Percentiles rank a stretch among this genome's conserved stretches.
Conservation (phyloP, 805 yeast genomes). For the Candida chauliodis region DNA sequence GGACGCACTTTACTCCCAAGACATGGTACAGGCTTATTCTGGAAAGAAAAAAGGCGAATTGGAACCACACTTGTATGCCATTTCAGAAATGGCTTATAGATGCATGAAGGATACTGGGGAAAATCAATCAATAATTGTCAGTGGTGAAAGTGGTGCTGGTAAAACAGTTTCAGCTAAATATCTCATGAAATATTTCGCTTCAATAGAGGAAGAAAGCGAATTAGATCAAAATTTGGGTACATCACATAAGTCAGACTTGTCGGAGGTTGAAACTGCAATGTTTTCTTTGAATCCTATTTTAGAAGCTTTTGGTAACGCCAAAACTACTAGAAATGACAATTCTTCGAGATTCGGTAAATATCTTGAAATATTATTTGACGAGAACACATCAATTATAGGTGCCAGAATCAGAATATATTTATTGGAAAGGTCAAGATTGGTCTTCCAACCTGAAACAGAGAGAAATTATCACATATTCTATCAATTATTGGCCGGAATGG, state of each 20-base stretch:
- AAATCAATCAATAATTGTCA: conserved; percentile 93
- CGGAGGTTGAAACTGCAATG: conserved; percentile 88
- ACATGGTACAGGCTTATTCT: conserved; percentile 91
- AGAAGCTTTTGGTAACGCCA: conserved; percentile 99
- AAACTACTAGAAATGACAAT: conserved; percentile 94
- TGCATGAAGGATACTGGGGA: conserved; percentile 83
- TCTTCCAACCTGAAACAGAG: conserved; percentile 86
- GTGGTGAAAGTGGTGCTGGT: conserved; percentile 99
- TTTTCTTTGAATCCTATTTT: conserved; percentile 95
- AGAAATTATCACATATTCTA: conserved; percentile 95
- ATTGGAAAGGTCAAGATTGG: conserved; percentile 89
- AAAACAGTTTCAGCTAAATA: conserved; percentile 96
- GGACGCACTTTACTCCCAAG: conserved; percentile 86
- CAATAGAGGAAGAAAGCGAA: conserved; percentile 62
- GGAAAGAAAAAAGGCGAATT: conserved; percentile 91
- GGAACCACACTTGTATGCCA: conserved; percentile 95
- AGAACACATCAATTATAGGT: conserved; percentile 76
- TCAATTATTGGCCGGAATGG: conserved; percentile 77
- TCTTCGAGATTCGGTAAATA: conserved; percentile 98
- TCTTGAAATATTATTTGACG: conserved; percentile 82
- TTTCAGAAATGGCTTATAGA: conserved; percentile 95
- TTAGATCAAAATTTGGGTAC: conserved; percentile 23
- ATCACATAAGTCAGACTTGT: conserved; percentile 59
- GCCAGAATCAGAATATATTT: conserved; percentile 91
- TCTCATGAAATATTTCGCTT: conserved; percentile 95